Evolutionary conservation across 78 protist genomes (phyloP), one percentile per base, ranked within the genome.

Genomic region (Protostelium mycophagum): DNA sequence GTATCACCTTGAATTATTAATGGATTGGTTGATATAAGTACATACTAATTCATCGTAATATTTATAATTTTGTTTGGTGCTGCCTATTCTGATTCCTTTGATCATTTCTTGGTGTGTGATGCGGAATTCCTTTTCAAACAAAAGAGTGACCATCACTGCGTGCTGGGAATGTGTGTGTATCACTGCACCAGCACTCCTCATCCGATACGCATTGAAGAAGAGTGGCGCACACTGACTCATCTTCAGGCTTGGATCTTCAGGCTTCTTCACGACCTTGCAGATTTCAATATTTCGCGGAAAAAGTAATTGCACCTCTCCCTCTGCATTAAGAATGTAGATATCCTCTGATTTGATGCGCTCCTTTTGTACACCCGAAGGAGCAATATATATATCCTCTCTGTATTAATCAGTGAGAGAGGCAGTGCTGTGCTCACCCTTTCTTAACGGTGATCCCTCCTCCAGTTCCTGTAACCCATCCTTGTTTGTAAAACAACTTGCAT

Each of bases 281-380:
- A 35, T 35, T 83, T 83, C 28, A 29, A 83, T n/a, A n/a, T 28
- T 83, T n/a, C 28, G 28, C 29, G 84, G 29, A 29, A 83, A 83
- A 83, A 85, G 63, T 85, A 16, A 85, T 85, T 37, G 63, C 36
- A 35, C 90, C 34, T 87, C 35, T n/a, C 92, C 97, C 25, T 89
- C 63, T 5, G 63, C 92, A 83, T 96, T 93, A 86, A 63, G 36
- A 10, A 96, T 93, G 63, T 95, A 97, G 0, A 97, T 36, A 86
- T 97, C 98, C 0, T 83, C 97, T 0, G 91, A 91, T 29, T 34
- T 5, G 25, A 97, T 91, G 29, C 97, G 85, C 86, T 97, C 99
- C 96, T 97, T 97, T 38, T 97, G 98, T 9, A 97, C 98, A 0
- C 98, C 98, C 0, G 97, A 95, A 1, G 98, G 97, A 31, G 99